Evolutionary conservation across 2,329 filamentous ascomycete species (phyloP).

Genomic region (Pestalotiopsis sp.): DNA sequence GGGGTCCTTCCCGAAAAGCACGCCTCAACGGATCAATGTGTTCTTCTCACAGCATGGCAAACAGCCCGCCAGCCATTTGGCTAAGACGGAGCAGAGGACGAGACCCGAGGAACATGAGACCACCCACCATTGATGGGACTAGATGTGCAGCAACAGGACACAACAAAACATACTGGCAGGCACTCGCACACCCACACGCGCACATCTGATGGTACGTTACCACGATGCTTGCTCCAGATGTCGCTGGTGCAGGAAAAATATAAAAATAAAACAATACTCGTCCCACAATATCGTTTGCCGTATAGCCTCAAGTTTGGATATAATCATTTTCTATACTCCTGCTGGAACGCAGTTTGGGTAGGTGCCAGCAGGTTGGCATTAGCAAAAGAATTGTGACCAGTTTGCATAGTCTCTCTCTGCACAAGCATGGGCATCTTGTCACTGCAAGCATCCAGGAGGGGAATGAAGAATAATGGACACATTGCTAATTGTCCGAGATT

Average conservation of each 20-base stretch:
- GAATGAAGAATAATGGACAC: background rate
- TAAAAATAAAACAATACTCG: background rate
- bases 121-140: background rate
- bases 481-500: conserved; percentile 5
- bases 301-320: background rate
- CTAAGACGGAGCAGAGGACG: background rate
- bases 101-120: background rate
- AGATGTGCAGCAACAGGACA: background rate
- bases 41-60: background rate
- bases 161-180: background rate
- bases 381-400: background rate
- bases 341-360: background rate
- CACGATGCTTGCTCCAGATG: background rate
- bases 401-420: background rate
- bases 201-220: background rate
- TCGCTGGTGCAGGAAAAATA: background rate
- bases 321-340: background rate
- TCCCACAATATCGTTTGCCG: background rate
- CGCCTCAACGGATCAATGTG: background rate
- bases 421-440: background rate
- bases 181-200: background rate
- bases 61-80: background rate
- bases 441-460: background rate
- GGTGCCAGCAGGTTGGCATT: background rate
- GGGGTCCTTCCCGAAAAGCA: background rate